Conservation (phyloP, 495 filamentous ascomycete species). For the Hypoxylon crocopeplum region DNA sequence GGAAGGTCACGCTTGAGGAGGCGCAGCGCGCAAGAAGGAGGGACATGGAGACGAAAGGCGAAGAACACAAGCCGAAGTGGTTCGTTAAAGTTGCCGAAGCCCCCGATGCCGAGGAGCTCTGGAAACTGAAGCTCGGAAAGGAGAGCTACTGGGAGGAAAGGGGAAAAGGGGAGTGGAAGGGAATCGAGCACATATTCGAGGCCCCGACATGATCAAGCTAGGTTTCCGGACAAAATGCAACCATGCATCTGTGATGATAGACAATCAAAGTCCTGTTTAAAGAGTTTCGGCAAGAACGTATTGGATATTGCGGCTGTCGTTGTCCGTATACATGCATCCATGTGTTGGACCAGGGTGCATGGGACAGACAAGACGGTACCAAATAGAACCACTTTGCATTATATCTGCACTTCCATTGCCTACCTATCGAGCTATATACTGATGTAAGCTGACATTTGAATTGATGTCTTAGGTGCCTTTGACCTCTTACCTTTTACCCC, state of each 20-base stretch:
- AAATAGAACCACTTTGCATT: too few relatives aligned
- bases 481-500: too few relatives aligned
- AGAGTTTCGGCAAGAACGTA: too few relatives aligned
- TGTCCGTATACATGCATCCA: too few relatives aligned
- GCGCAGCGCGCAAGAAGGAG: slow-evolving; percentile 77
- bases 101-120: slow-evolving; percentile 72
- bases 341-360: background rate
- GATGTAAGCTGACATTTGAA: too few relatives aligned
- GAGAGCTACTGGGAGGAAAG: slow-evolving; percentile 95
- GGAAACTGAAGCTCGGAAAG: slow-evolving; percentile 79
- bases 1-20: slow-evolving; percentile 86
- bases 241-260: background rate
- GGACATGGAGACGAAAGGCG: slow-evolving; percentile 74
- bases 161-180: slow-evolving; percentile 69
- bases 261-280: background rate
- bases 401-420: too few relatives aligned
- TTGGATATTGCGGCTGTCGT: too few relatives aligned
- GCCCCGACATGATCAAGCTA: slow-evolving; percentile 7
- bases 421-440: too few relatives aligned
- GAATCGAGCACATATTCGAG: slow-evolving; percentile 73
- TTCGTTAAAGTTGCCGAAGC: slow-evolving; percentile 69
- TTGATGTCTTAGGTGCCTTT: too few relatives aligned
- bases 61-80: slow-evolving; percentile 78
- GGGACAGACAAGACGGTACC: background rate
- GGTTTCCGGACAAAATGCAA: background rate